A percentile compares a stretch with the other conserved stretches of the same genome.
phyloP scores from a whole-genome alignment of 352 stramenopile genomes.

The Phytophthora sojae region DNA sequence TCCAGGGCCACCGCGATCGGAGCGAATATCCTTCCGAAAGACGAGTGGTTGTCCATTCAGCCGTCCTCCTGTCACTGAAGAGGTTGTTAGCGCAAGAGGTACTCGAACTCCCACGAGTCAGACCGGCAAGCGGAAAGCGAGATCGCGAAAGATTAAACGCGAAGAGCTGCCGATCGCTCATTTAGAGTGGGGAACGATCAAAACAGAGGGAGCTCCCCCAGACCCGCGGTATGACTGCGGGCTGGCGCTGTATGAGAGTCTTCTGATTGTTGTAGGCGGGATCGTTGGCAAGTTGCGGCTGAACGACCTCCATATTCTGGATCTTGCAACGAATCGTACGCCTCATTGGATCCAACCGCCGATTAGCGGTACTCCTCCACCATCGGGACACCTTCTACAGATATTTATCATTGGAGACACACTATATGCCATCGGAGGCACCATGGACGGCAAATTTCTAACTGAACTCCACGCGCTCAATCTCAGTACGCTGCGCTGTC shows the following conservation, averaged over 20 bases:
- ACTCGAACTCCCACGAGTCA: constrained; percentile 12
- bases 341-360: constrained; percentile 47
- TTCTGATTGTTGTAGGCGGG: constrained; percentile 65
- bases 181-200: constrained; percentile 49
- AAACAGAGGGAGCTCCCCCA: constrained; percentile 35
- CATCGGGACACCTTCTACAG: constrained; percentile 55
- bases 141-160: constrained; percentile 44
- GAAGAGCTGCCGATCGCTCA: constrained; percentile 37
- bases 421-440: constrained; percentile 66
- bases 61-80: constrained; percentile 5
- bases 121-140: constrained; percentile 39
- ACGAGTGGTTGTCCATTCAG: constrained; percentile 13
- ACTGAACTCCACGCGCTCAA: constrained; percentile 61
- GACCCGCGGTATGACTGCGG: constrained; percentile 64
- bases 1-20: constrained; percentile 19
- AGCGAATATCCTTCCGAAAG: constrained; percentile 24
- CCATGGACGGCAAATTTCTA: constrained; percentile 67
- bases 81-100: constrained; percentile 8
- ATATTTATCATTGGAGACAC: constrained; percentile 56
- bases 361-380: constrained; percentile 45
- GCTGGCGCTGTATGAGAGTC: constrained; percentile 46
- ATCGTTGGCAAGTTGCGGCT: constrained; percentile 64
- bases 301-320: constrained; percentile 61
- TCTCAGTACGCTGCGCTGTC: constrained; percentile 46
- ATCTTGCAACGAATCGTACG: constrained; percentile 34